These are phyloP conservation scores for Hevea brasiliensis DNA, from an alignment of 345 rosid species.

Conservation along the genomic window DNA sequence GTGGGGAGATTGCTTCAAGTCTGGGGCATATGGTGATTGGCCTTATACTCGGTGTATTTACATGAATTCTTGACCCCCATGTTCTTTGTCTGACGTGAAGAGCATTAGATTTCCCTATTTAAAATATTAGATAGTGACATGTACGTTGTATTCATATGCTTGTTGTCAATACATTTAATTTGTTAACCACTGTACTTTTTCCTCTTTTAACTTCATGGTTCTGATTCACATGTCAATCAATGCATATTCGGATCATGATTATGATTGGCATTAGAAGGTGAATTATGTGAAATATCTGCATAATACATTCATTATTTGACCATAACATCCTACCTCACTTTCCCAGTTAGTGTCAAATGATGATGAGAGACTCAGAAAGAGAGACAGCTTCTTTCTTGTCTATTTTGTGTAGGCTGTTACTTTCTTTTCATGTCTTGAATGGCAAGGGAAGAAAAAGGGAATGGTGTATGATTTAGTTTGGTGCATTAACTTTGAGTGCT, in stretches of 20 bases:
- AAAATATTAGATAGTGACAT: slow-evolving; percentile 24
- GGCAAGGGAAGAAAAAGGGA: slow-evolving; percentile 17
- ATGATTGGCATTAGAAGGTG: slow-evolving; percentile 8
- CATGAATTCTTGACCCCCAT: slow-evolving; percentile 42
- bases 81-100: slow-evolving; percentile 38
- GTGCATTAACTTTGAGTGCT: slow-evolving; percentile 21
- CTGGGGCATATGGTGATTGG: slow-evolving; percentile 21
- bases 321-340: background rate
- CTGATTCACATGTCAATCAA: slow-evolving; percentile 19
- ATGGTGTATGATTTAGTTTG: slow-evolving; percentile 6
- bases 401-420: slow-evolving; percentile 9
- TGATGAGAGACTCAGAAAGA: background rate
- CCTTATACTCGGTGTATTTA: slow-evolving; percentile 26
- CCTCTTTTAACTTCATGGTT: slow-evolving; percentile 7
- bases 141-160: slow-evolving; percentile 48
- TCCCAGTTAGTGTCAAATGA: slow-evolving; percentile 2
- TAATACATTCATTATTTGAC: slow-evolving; percentile 6
- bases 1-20: slow-evolving; percentile 30
- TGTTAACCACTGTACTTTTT: slow-evolving; percentile 28
- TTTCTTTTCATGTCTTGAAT: slow-evolving; percentile 23
- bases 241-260: slow-evolving; percentile 12
- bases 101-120: slow-evolving; percentile 23
- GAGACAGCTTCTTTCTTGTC: slow-evolving; percentile 1
- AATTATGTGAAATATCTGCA: background rate
- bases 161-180: slow-evolving; percentile 39